Evolutionary conservation across 805 yeast species (phyloP), one percentile per base, ranked within the genome.

Genomic region (Torulaspora delbrueckii): DNA sequence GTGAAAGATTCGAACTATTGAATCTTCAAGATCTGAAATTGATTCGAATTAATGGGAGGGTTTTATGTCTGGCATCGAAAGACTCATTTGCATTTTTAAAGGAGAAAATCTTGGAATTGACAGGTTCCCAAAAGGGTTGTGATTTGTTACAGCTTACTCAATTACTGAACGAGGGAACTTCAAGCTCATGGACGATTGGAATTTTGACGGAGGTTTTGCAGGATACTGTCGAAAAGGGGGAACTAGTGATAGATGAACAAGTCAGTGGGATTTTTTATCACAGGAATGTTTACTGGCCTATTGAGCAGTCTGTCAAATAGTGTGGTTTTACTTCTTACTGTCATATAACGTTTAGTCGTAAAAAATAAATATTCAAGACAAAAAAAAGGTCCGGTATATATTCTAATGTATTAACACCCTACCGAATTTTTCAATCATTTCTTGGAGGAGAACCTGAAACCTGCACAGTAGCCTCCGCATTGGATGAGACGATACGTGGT

Each of bases 211-310:
- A 85, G 57, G 84, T 85, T 47, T 62, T 86, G 8, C 76, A 77
- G 45, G 67, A 72, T 45, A 79, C 84, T 14, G 74, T 85, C n/a
- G 72, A 69, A 2, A 59, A 65, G 2, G 89, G 87, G 3, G 61
- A 66, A 2, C 57, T 86, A 2, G 78, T 84, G 14, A 70, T 85
- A 4, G 96, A 86, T 65, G 80, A 81, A 54, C 80, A 81, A 52
- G 69, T 82, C 1, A 74, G 79, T 40, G 95, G 93, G 0, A 73
- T 79, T 3, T 74, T 76, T 41, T 86, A 79, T 62, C 85, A 76
- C 56, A 60, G 70, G 36, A 86, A 86, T 52, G 63, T 58, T 14
- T 54, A 42, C 39, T 65, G 66, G 64, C 49, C 50, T 16, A 37
- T 46, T 19, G 44, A 43, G 31, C 19, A 14, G 34, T 6, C 12